These are phyloP conservation scores for Cordyceps tenuipes DNA, from an alignment of 2,329 filamentous ascomycete species.

Conservation along the genomic window DNA sequence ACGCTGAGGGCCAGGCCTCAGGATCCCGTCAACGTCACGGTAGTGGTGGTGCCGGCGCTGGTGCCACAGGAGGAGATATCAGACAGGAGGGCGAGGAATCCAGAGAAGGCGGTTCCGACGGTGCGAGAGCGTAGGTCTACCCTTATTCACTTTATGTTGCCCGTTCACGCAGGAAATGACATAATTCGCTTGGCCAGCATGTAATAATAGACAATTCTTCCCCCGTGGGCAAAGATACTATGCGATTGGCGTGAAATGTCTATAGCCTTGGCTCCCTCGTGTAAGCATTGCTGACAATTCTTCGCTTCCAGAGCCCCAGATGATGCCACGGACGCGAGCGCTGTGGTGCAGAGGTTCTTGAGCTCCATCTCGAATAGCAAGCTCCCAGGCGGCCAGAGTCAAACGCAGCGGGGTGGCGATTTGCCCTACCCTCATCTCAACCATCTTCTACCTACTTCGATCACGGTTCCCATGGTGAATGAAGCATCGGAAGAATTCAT, in stretches of 20 bases:
- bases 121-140: conserved; percentile 96
- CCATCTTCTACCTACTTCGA: conserved; percentile 71
- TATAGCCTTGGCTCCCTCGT: not conserved
- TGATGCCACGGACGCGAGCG: conserved; percentile 59
- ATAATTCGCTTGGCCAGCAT: conserved; percentile 2
- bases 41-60: conserved; percentile 74
- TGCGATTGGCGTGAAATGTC: conserved; percentile 10
- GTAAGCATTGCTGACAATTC: conserved; percentile 33
- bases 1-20: conserved; percentile 55
- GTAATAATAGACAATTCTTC: conserved; percentile 11
- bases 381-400: conserved; percentile 29
- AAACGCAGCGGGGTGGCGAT: conserved; percentile 29
- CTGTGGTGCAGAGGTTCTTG: conserved; percentile 80
- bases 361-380: conserved; percentile 62
- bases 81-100: conserved; percentile 82
- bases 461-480: conserved; percentile 70
- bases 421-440: conserved; percentile 74
- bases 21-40: conserved; percentile 48
- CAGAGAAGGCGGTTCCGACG: conserved; percentile 89
- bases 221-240: conserved; percentile 2
- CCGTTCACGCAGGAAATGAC: conserved; percentile 5
- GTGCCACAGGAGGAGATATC: conserved; percentile 83
- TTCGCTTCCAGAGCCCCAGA: conserved; percentile 45
- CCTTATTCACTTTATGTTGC: conserved; percentile 20
- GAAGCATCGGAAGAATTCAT: conserved; percentile 55